A percentile compares a stretch with the other conserved stretches of the same genome.
These are phyloP conservation scores for Primulina huaijiensis DNA, from an alignment of 257 asterid genomes.

Conservation along the genomic window DNA sequence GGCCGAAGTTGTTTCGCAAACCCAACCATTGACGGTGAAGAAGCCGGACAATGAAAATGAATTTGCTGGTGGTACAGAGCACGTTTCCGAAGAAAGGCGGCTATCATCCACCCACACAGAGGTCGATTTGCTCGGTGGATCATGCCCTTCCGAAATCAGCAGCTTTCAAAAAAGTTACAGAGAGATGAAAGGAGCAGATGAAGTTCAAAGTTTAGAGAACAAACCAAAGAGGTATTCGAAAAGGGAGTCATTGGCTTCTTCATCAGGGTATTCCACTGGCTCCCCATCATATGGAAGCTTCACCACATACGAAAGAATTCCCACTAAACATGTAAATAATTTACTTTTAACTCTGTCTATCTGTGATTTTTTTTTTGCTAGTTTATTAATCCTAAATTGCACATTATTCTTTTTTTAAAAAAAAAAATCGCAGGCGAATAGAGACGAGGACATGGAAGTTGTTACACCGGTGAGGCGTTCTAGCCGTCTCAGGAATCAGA, in stretches of 20 bases:
- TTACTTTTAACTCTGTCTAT: neutral
- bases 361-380: neutral
- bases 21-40: slow-evolving; percentile 21
- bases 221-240: slow-evolving; percentile 31
- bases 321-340: slow-evolving; percentile 58
- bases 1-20: slow-evolving; percentile 4
- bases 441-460: slow-evolving; percentile 75
- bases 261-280: slow-evolving; percentile 42
- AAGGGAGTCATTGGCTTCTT: slow-evolving; percentile 69
- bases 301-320: slow-evolving; percentile 81
- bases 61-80: neutral
- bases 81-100: slow-evolving; percentile 24
- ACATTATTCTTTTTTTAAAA: neutral
- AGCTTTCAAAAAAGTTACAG: slow-evolving; percentile 46
- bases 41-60: neutral
- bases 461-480: slow-evolving; percentile 93
- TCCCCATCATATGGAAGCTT: slow-evolving; percentile 90
- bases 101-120: slow-evolving; percentile 40
- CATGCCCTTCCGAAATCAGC: slow-evolving; percentile 71
- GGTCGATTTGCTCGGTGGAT: slow-evolving; percentile 32
- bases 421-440: slow-evolving; percentile 40
- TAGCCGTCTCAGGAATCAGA: slow-evolving; percentile 68
- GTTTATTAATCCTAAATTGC: neutral
- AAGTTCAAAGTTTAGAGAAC: slow-evolving; percentile 50
- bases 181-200: slow-evolving; percentile 31